phyloP scores from a whole-genome alignment of 345 rosid genomes.

The Ceriops tagal region DNA sequence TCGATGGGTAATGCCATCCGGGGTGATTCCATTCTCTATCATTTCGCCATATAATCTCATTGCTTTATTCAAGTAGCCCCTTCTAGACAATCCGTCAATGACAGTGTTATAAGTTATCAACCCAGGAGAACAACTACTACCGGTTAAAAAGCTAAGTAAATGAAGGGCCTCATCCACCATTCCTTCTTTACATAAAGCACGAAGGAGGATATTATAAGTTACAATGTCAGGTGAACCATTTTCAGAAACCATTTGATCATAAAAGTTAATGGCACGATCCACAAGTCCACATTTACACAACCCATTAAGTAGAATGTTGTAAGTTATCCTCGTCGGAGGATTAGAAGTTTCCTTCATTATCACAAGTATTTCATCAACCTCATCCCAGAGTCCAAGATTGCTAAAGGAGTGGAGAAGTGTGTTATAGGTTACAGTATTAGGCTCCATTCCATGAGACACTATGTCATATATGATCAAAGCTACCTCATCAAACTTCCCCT shows the following conservation, averaged over 20 bases:
- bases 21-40: slow-evolving; percentile 47
- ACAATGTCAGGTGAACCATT: slow-evolving; percentile 61
- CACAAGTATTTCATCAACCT: slow-evolving; percentile 58
- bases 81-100: slow-evolving; percentile 65
- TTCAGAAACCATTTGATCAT: slow-evolving; percentile 50
- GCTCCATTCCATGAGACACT: slow-evolving; percentile 57
- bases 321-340: slow-evolving; percentile 61
- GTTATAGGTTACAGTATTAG: slow-evolving; percentile 64
- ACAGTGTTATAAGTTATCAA: slow-evolving; percentile 68
- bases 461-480: slow-evolving; percentile 50
- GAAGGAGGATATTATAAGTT: slow-evolving; percentile 69
- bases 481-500: slow-evolving; percentile 53
- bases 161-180: slow-evolving; percentile 63
- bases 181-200: slow-evolving; percentile 64
- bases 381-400: slow-evolving; percentile 60
- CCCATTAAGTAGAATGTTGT: slow-evolving; percentile 76
- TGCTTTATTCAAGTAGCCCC: slow-evolving; percentile 52
- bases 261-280: slow-evolving; percentile 63
- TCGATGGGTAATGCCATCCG: slow-evolving; percentile 75
- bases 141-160: slow-evolving; percentile 40
- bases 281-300: slow-evolving; percentile 65
- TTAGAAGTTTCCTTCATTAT: slow-evolving; percentile 53
- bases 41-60: slow-evolving; percentile 47
- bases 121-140: slow-evolving; percentile 50
- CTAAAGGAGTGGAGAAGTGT: slow-evolving; percentile 70